Percentiles rank a stretch among this genome's conserved stretches.
Conservation (phyloP, 192 early-diverging fungal genomes). For the Coemansia sp. region DNA sequence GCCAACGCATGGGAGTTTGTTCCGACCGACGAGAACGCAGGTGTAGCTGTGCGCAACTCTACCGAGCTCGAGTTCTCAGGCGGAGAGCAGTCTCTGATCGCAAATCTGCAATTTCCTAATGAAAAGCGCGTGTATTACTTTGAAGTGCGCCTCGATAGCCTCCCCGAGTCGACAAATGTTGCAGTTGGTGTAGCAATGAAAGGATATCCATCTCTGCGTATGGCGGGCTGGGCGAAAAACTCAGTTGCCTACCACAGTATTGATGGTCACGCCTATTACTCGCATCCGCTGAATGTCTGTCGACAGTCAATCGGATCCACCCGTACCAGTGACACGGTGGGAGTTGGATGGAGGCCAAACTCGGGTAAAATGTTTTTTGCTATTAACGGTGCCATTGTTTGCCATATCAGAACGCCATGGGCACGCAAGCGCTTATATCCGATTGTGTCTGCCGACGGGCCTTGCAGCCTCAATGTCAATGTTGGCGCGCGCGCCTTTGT, state of each 20-base stretch:
- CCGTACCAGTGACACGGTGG: conserved; percentile 66
- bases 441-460: conserved; percentile 48
- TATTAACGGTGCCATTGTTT: conserved; percentile 65
- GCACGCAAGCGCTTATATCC: conserved; percentile 62
- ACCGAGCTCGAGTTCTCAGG: conserved; percentile 41
- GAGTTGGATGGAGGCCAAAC: conserved; percentile 68
- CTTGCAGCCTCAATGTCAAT: conserved; percentile 42
- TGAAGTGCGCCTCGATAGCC: conserved; percentile 52
- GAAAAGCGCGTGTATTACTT: conserved; percentile 53
- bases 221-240: conserved; percentile 73
- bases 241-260: conserved; percentile 68
- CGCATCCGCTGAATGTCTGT: conserved; percentile 59
- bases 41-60: conserved; percentile 23
- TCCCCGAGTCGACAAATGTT: conserved; percentile 60
- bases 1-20: conserved; percentile 46
- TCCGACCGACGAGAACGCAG: conserved; percentile 19
- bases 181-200: conserved; percentile 69
- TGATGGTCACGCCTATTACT: conserved; percentile 61
- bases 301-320: conserved; percentile 41
- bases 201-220: conserved; percentile 63
- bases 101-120: conserved; percentile 52
- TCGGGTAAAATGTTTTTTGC: conserved; percentile 74
- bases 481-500: conserved; percentile 49
- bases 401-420: conserved; percentile 63
- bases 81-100: conserved; percentile 39